Evolutionary conservation across 768 basidiomycete species (phyloP), one percentile per base, ranked within the genome.

Genomic region (Podaxis mareebaensis): DNA sequence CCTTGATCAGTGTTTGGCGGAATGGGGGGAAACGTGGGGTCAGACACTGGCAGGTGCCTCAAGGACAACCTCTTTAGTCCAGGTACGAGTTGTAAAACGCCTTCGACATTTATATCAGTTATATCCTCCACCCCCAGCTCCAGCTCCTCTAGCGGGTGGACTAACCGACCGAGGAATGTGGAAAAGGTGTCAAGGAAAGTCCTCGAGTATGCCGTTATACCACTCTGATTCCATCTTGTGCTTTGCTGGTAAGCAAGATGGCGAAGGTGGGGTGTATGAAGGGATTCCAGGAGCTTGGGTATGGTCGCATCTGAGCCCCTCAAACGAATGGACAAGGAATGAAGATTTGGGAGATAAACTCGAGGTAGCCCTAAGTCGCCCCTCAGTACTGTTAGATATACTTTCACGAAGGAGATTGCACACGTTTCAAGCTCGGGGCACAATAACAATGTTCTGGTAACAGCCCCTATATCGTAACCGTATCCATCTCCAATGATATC

Each of bases 131-230:
- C 12, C 0, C 17, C 2, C 11, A 61, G 36, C 8, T 30, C 38
- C 22, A 61, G 52, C n/a, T 61, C 60, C 36, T 61, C 60, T 4
- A 53, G 28, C 13, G 60, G 60, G 8, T 17, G 17, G 3, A n/a
- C 22, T 24, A 53, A 61, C 5, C 51, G 30, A 15, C 24, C 30
- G 4, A 61, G 38, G 11, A 61, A 53, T 6, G 11, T 11, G 8
- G 51, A 15, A n/a, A 61, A 10, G 38, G 40, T 8, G 10, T 15
- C 30, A 39, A 48, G 17, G 12, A 49, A 20, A 20, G 30, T 2
- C n/a, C 20, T 2, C 12, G 6, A 8, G 30, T 33, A 33, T 33
- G 8, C 33, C 33, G 7, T 33, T 2, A 33, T 0, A 3, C 2
- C 33, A 2, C 0, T 1, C 2, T 1, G 22, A 22, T 22, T 22